Evolutionary conservation across 768 basidiomycete species (phyloP).

Genomic region (Hemileccinum impolitum): DNA sequence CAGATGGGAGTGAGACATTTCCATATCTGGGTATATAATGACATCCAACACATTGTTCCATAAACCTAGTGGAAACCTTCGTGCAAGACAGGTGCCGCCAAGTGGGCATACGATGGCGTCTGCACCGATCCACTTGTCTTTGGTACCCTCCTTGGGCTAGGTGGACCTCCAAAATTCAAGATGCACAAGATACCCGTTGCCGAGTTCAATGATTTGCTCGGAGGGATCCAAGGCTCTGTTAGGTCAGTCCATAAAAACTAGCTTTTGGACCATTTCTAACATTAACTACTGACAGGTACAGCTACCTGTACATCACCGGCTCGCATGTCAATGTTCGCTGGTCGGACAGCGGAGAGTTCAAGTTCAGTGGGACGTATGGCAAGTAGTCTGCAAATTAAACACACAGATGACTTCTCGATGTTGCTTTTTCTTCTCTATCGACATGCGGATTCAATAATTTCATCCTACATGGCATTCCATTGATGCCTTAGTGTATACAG

Average conservation of each 20-base stretch:
- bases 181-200: constrained; percentile 41
- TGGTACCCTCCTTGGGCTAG: constrained; percentile 40
- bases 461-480: neutral
- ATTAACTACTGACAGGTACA: constrained; percentile 33
- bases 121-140: constrained; percentile 48
- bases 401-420: neutral
- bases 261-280: neutral
- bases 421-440: no score
- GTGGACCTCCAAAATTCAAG: constrained; percentile 47
- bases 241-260: constrained; percentile 29
- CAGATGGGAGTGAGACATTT: constrained; percentile 39
- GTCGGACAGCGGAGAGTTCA: constrained; percentile 51
- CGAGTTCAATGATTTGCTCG: constrained; percentile 35
- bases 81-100: constrained; percentile 45
- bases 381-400: neutral
- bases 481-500: neutral
- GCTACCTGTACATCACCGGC: constrained; percentile 36
- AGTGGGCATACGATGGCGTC: constrained; percentile 52
- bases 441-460: neutral
- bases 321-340: constrained; percentile 44
- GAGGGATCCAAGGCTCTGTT: constrained; percentile 32
- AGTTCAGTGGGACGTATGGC: constrained; percentile 52
- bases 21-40: neutral
- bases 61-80: constrained; percentile 47
- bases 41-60: neutral